Conservation (phyloP, 306 rosid species). For the Begonia masoniana region DNA sequence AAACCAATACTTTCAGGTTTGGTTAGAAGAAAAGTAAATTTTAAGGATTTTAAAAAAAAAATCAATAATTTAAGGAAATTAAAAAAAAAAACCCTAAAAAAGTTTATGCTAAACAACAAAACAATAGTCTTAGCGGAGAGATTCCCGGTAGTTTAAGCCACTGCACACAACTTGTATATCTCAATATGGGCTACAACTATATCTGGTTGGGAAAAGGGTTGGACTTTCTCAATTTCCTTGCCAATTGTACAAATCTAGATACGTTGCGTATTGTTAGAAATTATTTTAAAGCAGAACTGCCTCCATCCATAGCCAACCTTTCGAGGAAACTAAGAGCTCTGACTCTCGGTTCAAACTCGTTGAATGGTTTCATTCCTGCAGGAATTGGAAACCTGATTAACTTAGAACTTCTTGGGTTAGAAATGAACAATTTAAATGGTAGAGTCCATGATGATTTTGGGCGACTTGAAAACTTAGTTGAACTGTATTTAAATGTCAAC, state of each 20-base stretch:
- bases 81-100: no score
- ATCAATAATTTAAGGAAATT: no score
- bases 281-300: constrained; percentile 19
- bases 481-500: constrained; percentile 4
- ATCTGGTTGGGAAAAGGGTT: constrained; percentile 14
- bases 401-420: constrained; percentile 8
- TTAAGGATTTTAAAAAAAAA: no score
- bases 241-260: constrained; percentile 21
- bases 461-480: constrained; percentile 7
- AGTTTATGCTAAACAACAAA: no score
- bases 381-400: constrained; percentile 18
- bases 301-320: no score
- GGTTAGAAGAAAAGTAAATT: no score
- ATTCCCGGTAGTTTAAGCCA: constrained; percentile 1
- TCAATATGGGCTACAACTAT: background rate
- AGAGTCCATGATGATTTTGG: constrained; percentile 16
- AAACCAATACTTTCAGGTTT: no score
- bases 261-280: constrained; percentile 3
- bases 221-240: constrained; percentile 5
- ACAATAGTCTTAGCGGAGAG: background rate
- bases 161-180: constrained; percentile 5
- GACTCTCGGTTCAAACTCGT: constrained; percentile 5
- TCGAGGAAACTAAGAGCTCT: no score
- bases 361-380: constrained; percentile 17
- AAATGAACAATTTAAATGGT: constrained; percentile 7